A percentile compares a stretch with the other conserved stretches of the same genome.
Conservation (phyloP, 164 flowering plant species). For the Nymphaea thermarum region DNA sequence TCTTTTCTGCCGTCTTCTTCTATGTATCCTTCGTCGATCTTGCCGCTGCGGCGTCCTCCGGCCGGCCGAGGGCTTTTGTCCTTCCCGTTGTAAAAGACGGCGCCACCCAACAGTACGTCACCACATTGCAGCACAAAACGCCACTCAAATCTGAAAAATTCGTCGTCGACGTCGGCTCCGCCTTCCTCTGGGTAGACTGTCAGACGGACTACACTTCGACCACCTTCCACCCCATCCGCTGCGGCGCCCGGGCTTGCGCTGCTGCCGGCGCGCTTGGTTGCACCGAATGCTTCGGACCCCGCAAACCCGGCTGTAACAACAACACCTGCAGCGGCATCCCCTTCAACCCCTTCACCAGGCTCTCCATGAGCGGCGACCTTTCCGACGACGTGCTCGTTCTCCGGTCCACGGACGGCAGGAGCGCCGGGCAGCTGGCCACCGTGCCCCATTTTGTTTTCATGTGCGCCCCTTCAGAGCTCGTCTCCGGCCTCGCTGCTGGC, state of each 20-base stretch:
- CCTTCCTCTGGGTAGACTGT: constrained; percentile 20
- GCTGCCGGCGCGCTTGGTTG: constrained; percentile 8
- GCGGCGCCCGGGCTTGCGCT: constrained; percentile 19
- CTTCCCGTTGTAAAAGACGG: constrained; percentile 21
- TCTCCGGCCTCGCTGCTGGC: constrained; percentile 22
- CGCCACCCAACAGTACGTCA: constrained; percentile 16
- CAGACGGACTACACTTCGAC: constrained; percentile 12
- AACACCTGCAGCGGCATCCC: constrained; percentile 15
- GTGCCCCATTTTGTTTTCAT: constrained; percentile 16
- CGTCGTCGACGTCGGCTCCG: constrained; percentile 17
- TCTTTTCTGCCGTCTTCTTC: neutral
- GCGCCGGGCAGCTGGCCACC: constrained; percentile 11
- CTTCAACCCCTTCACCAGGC: constrained; percentile 7
- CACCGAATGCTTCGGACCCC: constrained; percentile 4
- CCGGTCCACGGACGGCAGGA: constrained; percentile 17
- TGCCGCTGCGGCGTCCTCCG: constrained; percentile 1
- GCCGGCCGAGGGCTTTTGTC: constrained; percentile 14
- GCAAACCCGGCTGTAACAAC: constrained; percentile 17
- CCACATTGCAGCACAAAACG: constrained; percentile 14
- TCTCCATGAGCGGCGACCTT: constrained; percentile 7
- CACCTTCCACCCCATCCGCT: constrained; percentile 10
- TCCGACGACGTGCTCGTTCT: constrained; percentile 11
- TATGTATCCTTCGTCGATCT: neutral
- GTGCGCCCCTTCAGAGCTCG: constrained; percentile 12
- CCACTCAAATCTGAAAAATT: constrained; percentile 13